phyloP scores from a whole-genome alignment of 352 stramenopile species.

The Pythium pyrilobum region DNA sequence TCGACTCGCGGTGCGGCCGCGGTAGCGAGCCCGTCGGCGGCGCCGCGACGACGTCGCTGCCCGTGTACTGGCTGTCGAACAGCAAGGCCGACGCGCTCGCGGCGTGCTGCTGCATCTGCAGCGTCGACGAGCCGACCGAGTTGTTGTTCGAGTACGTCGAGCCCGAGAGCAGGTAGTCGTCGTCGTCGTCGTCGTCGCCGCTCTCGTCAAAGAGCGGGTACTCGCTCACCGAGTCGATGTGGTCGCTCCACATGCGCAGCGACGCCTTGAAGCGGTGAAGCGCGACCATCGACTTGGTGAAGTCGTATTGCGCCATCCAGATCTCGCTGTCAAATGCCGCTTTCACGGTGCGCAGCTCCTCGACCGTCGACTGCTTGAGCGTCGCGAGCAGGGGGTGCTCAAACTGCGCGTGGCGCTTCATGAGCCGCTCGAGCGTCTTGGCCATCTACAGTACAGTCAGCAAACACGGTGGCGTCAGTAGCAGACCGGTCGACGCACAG shows the following conservation, averaged over 20 bases:
- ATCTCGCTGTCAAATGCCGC: slow-evolving; percentile 64
- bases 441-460: slow-evolving; percentile 27
- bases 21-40: slow-evolving; percentile 5
- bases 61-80: not conserved
- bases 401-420: slow-evolving; percentile 52
- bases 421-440: slow-evolving; percentile 36
- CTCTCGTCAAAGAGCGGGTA: slow-evolving; percentile 70
- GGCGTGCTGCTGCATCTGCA: slow-evolving; percentile 15
- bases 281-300: slow-evolving; percentile 68
- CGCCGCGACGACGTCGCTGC: not conserved
- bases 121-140: slow-evolving; percentile 14
- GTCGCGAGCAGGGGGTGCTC: slow-evolving; percentile 65
- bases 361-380: slow-evolving; percentile 63
- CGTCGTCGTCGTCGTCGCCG: slow-evolving; percentile 34
- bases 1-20: slow-evolving; percentile 16
- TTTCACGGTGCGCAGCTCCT: slow-evolving; percentile 63
- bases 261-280: slow-evolving; percentile 66
- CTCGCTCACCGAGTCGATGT: slow-evolving; percentile 74
- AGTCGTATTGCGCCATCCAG: slow-evolving; percentile 66
- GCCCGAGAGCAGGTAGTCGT: slow-evolving; percentile 48
- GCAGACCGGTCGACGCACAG: too few species aligned
- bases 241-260: slow-evolving; percentile 65
- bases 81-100: not conserved
- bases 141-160: slow-evolving; percentile 65
- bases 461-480: too few species aligned